Base-by-base conservation (phyloP, 306 rosid genomes). In the Malus asiatica region DNA sequence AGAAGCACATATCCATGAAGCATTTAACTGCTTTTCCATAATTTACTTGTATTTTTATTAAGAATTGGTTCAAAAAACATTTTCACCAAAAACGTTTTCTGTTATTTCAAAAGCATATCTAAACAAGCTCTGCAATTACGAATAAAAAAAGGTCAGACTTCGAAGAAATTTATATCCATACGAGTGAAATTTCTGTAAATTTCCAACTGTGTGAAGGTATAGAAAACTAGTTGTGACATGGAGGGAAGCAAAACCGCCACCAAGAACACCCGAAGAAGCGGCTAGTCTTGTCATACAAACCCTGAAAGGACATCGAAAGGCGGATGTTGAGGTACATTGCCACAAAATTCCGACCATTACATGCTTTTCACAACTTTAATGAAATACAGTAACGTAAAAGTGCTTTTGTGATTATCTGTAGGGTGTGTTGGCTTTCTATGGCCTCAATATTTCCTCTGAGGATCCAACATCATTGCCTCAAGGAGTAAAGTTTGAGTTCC, bases 251-350 rank as follows among this genome's bases (percentile, higher is more conserved):
- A 87, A 83, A 76, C 93, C 93, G 5, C 90, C 97, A 75, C 99
- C 99, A 18, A 84, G 20, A 74, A 90, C 93, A 19, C 83, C 97
- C 23, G 96, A 95, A 72, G 99, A 92, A 81, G 89, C 92, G 55
- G 66, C 97, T 62, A 85, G 92, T 66, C 91, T 92, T 78, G 81
- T 95, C 51, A 83, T 88, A 80, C 84, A 72, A 74, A 90, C 97
- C 14, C 84, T 95, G 70, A 89, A 88, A 76, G 62, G 92, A 5
- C 92, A 95, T 81, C 86, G 82, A 33, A 89, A 88, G 42, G 89
- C 87, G 72, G 99, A 90, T 77, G 99, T 95, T 76, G 90, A 92
- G 97, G 99, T 95, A 83, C 78, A 75, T 61, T 65, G 62, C 46
- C 18, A 55, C 30, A 27, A 35, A 25, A 11, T 70, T 70, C 20